Evolutionary conservation across 768 basidiomycete genomes (phyloP).

Genomic region (Podaxis sp.): DNA sequence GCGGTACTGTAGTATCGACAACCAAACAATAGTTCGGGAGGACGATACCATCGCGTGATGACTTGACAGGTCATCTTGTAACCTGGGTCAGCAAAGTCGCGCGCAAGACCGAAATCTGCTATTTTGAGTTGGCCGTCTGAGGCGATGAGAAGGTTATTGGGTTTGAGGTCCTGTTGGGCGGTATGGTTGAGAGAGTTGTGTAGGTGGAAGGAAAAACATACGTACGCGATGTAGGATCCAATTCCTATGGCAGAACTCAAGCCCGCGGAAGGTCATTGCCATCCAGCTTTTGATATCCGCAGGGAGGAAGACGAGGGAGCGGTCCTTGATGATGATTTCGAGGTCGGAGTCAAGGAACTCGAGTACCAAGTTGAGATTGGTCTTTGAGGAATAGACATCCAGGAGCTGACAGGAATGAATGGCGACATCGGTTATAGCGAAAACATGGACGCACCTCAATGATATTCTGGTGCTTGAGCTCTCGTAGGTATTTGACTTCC

Average conservation of each 20-base stretch:
- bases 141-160: constrained; percentile 95
- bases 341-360: constrained; percentile 96
- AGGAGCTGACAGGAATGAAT: constrained; percentile 59
- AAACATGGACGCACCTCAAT: constrained; percentile 65
- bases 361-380: constrained; percentile 94
- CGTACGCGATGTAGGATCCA: constrained; percentile 89
- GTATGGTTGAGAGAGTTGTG: background rate
- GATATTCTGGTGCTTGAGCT: constrained; percentile 91
- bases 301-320: constrained; percentile 86
- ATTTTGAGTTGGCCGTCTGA: constrained; percentile 91
- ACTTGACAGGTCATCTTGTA: constrained; percentile 98
- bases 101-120: constrained; percentile 97
- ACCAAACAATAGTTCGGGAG: constrained; percentile 93
- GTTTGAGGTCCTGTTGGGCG: constrained; percentile 83
- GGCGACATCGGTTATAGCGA: background rate
- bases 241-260: constrained; percentile 98
- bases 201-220: background rate
- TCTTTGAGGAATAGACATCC: constrained; percentile 96
- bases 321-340: constrained; percentile 95
- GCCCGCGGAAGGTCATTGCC: constrained; percentile 94
- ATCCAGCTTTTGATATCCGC: constrained; percentile 99
- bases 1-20: constrained; percentile 87
- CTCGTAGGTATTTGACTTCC: constrained; percentile 96
- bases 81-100: constrained; percentile 94
- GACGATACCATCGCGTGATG: constrained; percentile 99